Evolutionary conservation across 306 rosid genomes (phyloP).

Genomic region (Prosopis cineraria): DNA sequence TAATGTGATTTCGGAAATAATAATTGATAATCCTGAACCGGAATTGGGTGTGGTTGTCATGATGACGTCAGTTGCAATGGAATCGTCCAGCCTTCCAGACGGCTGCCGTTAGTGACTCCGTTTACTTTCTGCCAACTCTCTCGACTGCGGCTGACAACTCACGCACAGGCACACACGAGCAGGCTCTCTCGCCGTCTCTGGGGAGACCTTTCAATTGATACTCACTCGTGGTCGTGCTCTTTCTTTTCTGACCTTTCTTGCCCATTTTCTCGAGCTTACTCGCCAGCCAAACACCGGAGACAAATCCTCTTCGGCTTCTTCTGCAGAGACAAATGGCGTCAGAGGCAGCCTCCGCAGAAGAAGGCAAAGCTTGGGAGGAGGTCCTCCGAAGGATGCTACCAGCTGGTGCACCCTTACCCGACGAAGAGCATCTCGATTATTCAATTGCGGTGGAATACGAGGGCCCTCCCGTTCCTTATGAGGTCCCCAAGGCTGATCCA

Average conservation of each 20-base stretch:
- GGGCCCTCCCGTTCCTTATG: conserved; percentile 74
- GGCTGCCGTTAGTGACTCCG: conserved; percentile 40
- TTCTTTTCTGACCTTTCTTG: neutral
- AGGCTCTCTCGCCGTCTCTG: neutral
- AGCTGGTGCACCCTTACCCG: conserved; percentile 78
- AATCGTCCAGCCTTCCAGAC: neutral
- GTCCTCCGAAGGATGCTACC: conserved; percentile 77
- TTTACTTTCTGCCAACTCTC: conserved; percentile 47
- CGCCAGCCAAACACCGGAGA: conserved; percentile 36
- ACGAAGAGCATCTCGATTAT: conserved; percentile 81
- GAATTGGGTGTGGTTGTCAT: neutral
- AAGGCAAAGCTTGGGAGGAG: conserved; percentile 60
- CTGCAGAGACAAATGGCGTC: conserved; percentile 51
- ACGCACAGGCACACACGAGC: neutral
- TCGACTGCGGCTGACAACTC: conserved; percentile 11
- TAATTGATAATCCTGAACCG: neutral
- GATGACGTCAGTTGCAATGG: conserved; percentile 43
- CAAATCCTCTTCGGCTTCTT: conserved; percentile 1
- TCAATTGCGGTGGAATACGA: conserved; percentile 79
- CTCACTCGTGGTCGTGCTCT: conserved; percentile 10
- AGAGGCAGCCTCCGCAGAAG: conserved; percentile 47
- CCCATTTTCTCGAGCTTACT: conserved; percentile 38
- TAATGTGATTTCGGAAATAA: too few species aligned
- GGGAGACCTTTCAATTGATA: conserved; percentile 34
- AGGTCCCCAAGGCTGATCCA: conserved; percentile 77